These are phyloP conservation scores for Biscogniauxia marginata DNA, from an alignment of 2,329 filamentous ascomycete species.

Conservation along the genomic window DNA sequence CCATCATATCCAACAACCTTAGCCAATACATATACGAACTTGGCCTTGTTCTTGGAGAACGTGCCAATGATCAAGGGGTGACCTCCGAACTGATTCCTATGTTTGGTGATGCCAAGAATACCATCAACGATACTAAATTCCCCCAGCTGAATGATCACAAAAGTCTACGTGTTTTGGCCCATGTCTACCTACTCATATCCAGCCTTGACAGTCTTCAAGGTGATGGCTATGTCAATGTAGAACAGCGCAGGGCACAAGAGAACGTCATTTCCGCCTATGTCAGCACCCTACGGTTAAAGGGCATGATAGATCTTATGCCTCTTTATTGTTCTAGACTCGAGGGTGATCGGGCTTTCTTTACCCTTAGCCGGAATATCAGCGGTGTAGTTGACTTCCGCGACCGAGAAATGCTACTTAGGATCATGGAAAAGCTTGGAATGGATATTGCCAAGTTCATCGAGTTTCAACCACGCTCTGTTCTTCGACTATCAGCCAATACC, in stretches of 20 bases:
- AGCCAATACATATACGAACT: slow-evolving; percentile 58
- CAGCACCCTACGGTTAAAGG: slow-evolving; percentile 69
- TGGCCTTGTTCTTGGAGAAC: slow-evolving; percentile 50
- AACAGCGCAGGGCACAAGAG: slow-evolving; percentile 56
- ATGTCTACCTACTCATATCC: slow-evolving; percentile 64
- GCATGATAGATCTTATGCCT: slow-evolving; percentile 76
- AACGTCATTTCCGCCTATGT: slow-evolving; percentile 82
- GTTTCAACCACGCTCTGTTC: slow-evolving; percentile 58
- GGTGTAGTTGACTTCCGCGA: slow-evolving; percentile 65
- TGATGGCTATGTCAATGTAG: slow-evolving; percentile 36
- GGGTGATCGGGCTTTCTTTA: slow-evolving; percentile 62
- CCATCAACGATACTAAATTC: slow-evolving; percentile 45
- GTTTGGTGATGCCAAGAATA: slow-evolving; percentile 33
- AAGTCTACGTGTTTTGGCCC: slow-evolving; percentile 66
- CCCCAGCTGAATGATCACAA: slow-evolving; percentile 59
- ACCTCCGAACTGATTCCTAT: slow-evolving; percentile 44
- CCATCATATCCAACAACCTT: slow-evolving; percentile 65
- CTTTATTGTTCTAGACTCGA: slow-evolving; percentile 82
- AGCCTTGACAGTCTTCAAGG: slow-evolving; percentile 60
- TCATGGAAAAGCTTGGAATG: slow-evolving; percentile 74
- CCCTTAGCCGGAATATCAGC: slow-evolving; percentile 74
- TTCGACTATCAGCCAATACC: slow-evolving; percentile 44
- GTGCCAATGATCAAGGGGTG: slow-evolving; percentile 42
- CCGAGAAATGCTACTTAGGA: slow-evolving; percentile 65
- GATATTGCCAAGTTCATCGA: slow-evolving; percentile 72